Evolutionary conservation across 345 rosid species (phyloP).

Genomic region (Acer saccharum): DNA sequence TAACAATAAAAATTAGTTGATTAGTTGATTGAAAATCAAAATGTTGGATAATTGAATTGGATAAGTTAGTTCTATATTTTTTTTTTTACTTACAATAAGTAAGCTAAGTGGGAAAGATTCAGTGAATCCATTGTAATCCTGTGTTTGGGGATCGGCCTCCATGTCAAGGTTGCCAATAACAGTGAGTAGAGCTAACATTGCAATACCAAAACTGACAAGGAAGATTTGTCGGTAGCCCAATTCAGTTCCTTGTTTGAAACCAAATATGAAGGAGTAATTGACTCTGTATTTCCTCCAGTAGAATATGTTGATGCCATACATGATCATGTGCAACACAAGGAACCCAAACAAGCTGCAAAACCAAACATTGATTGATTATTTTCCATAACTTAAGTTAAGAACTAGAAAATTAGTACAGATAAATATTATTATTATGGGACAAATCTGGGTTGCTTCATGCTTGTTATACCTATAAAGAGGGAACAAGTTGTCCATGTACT

Average conservation of each 20-base stretch:
- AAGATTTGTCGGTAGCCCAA: conserved; percentile 41
- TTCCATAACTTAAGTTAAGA: conserved; percentile 12
- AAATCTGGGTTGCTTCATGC: not conserved
- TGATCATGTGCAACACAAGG: conserved; percentile 43
- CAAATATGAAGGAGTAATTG: conserved; percentile 56
- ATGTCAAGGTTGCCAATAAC: conserved; percentile 45
- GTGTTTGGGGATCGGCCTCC: conserved; percentile 45
- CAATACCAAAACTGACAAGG: conserved; percentile 39
- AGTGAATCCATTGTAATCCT: conserved; percentile 27
- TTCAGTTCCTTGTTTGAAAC: conserved; percentile 50
- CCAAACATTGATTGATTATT: not conserved
- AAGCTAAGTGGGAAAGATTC: conserved; percentile 43
- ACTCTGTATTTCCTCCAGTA: conserved; percentile 50
- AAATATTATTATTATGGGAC: not conserved
- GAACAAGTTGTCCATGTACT: conserved; percentile 63
- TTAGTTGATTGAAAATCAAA: not conserved
- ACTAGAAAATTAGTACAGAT: not conserved
- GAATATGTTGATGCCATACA: conserved; percentile 46
- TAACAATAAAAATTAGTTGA: not conserved
- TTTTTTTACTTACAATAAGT: conserved; percentile 23
- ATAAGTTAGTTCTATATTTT: not conserved
- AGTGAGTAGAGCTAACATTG: conserved; percentile 31
- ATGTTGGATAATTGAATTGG: no score
- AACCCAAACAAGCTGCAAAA: conserved; percentile 43
- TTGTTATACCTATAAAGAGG: conserved; percentile 59